phyloP scores from a whole-genome alignment of 352 stramenopile species.

The Blastocystis sp. region DNA sequence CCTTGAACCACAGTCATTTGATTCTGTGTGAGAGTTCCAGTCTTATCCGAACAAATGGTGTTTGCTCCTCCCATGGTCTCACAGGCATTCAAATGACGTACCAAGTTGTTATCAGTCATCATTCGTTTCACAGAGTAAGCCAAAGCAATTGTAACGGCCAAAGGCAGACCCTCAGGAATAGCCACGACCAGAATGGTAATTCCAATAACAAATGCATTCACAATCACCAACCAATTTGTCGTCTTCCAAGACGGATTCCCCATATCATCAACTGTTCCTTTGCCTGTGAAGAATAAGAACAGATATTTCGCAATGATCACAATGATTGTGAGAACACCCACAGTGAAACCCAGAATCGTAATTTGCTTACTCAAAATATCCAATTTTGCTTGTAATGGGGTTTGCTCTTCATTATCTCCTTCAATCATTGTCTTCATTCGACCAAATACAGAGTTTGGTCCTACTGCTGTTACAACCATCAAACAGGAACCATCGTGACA shows the following conservation, averaged over 20 bases:
- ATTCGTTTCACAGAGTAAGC: constrained; percentile 79
- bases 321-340: constrained; percentile 72
- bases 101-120: constrained; percentile 79
- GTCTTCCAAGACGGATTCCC: constrained; percentile 32
- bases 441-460: constrained; percentile 78
- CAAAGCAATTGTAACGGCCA: constrained; percentile 89
- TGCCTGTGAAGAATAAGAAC: constrained; percentile 50
- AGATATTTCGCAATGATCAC: constrained; percentile 69
- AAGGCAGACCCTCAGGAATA: constrained; percentile 90
- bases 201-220: constrained; percentile 76
- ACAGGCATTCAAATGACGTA: constrained; percentile 76
- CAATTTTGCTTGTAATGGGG: constrained; percentile 77
- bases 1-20: constrained; percentile 84
- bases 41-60: constrained; percentile 95
- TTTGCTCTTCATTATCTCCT: constrained; percentile 69
- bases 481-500: constrained; percentile 79
- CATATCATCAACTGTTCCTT: constrained; percentile 54
- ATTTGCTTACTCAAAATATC: constrained; percentile 76
- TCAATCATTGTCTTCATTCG: constrained; percentile 74
- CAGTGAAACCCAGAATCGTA: constrained; percentile 73
- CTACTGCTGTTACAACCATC: constrained; percentile 83
- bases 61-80: constrained; percentile 86
- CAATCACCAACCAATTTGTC: constrained; percentile 61
- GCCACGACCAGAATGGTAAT: constrained; percentile 87
- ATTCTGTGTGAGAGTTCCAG: constrained; percentile 89